Evolutionary conservation across 176 grass and related monocot genomes (phyloP).

Genomic region (Cymbopogon citratus): DNA sequence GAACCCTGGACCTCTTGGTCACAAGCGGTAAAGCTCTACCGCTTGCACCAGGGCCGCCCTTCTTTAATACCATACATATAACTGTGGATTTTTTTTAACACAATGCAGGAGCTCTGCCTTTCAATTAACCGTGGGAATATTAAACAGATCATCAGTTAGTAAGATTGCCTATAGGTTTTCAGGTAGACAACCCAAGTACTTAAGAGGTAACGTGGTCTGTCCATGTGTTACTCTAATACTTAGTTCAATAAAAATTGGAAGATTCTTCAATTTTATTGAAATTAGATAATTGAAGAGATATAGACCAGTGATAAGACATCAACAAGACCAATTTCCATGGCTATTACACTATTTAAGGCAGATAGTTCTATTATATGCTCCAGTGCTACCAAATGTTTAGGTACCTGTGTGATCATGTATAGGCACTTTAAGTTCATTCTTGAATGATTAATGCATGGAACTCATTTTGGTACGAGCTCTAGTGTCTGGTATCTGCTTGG

Average conservation of each 20-base stretch:
- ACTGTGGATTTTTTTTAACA: too few relatives aligned
- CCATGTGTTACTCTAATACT: background rate
- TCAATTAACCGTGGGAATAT: too few relatives aligned
- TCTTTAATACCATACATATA: background rate
- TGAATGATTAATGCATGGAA: background rate
- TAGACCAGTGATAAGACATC: background rate
- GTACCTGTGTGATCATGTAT: background rate
- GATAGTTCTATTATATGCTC: background rate
- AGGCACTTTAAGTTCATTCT: background rate
- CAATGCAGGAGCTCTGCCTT: too few relatives aligned
- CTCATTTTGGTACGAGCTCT: background rate
- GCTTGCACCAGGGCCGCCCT: too few relatives aligned
- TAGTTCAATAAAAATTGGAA: background rate
- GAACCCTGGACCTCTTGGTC: too few relatives aligned
- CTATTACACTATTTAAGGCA: background rate
- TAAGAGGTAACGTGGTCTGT: background rate
- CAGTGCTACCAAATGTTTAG: background rate
- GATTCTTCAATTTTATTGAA: background rate
- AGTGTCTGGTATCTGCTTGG: background rate
- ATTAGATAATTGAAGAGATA: background rate
- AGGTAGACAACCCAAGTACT: constrained; percentile 5
- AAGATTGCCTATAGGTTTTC: constrained; percentile 1
- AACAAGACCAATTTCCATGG: background rate
- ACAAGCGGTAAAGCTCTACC: too few relatives aligned
- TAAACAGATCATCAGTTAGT: background rate